These are phyloP conservation scores for Cladorrhinum sp. DNA, from an alignment of 2,329 filamentous ascomycete genomes.

Conservation along the genomic window DNA sequence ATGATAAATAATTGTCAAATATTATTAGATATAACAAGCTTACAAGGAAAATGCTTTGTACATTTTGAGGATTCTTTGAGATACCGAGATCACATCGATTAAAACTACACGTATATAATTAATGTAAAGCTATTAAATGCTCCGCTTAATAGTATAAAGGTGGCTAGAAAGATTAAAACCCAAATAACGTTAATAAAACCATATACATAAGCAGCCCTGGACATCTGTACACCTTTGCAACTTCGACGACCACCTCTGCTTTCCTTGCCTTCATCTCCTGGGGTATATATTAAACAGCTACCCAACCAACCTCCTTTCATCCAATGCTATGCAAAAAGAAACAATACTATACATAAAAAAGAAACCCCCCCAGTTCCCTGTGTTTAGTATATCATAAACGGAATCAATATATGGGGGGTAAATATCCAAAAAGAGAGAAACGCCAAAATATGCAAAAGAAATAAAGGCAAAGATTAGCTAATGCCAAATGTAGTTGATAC, in stretches of 20 bases:
- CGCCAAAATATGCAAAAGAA: constrained; percentile 2
- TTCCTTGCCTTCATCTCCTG: too few species aligned
- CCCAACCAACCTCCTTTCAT: neutral
- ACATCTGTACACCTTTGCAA: too few species aligned
- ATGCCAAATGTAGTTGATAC: neutral
- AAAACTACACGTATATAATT: too few species aligned
- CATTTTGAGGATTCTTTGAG: too few species aligned
- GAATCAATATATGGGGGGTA: neutral
- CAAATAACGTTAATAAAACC: too few species aligned
- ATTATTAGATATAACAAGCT: neutral
- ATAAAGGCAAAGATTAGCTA: neutral
- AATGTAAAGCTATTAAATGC: too few species aligned
- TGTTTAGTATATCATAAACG: neutral
- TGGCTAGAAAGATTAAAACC: too few species aligned
- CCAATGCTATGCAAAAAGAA: constrained; percentile 4
- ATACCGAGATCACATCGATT: too few species aligned
- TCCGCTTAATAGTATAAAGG: too few species aligned
- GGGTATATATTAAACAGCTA: neutral
- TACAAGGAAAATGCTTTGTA: neutral
- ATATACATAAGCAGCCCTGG: neutral
- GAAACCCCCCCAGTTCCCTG: neutral
- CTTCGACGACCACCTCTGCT: too few species aligned
- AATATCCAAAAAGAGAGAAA: neutral
- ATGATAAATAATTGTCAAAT: neutral
- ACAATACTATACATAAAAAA: neutral